Conservation (phyloP, 768 basidiomycete genomes). For the Cubamyces lactineus region DNA sequence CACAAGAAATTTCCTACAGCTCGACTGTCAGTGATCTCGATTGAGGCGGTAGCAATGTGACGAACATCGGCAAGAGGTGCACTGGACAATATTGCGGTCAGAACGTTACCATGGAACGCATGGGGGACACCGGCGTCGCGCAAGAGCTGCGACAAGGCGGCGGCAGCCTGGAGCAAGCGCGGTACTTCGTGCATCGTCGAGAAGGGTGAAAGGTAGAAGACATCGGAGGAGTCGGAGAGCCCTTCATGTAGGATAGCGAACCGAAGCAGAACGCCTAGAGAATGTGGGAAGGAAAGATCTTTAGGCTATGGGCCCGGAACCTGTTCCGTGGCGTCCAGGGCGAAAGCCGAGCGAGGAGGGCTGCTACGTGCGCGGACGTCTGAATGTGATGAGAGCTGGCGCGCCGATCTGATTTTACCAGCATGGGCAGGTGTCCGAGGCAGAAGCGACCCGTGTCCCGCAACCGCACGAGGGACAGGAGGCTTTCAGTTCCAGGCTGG, state of each 20-base stretch:
- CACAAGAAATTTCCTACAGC: constrained; percentile 78
- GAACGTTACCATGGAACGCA: constrained; percentile 78
- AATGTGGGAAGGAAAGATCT: constrained; percentile 28
- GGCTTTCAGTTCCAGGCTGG: constrained; percentile 14
- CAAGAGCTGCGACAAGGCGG: constrained; percentile 71
- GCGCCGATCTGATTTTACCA: constrained; percentile 12
- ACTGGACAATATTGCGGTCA: constrained; percentile 71
- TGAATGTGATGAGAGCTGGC: constrained; percentile 16
- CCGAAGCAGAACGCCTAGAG: constrained; percentile 24
- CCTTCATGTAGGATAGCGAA: constrained; percentile 22
- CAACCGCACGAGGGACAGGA: constrained; percentile 1
- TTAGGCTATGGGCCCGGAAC: constrained; percentile 21
- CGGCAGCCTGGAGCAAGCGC: constrained; percentile 77
- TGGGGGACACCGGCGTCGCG: constrained; percentile 63
- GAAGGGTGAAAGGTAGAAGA: constrained; percentile 45
- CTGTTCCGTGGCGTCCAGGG: constrained; percentile 28
- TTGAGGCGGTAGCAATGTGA: constrained; percentile 23
- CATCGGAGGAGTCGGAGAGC: constrained; percentile 10
- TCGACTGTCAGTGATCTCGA: constrained; percentile 18
- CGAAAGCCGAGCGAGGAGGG: constrained; percentile 17
- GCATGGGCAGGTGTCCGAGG: constrained; percentile 17
- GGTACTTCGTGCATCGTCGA: constrained; percentile 68
- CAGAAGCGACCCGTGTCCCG: constrained; percentile 17
- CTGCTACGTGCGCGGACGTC: constrained; percentile 13
- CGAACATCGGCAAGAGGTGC: constrained; percentile 67